Evolutionary conservation across 805 yeast genomes (phyloP).

Genomic region (Ogataea ganodermae): DNA sequence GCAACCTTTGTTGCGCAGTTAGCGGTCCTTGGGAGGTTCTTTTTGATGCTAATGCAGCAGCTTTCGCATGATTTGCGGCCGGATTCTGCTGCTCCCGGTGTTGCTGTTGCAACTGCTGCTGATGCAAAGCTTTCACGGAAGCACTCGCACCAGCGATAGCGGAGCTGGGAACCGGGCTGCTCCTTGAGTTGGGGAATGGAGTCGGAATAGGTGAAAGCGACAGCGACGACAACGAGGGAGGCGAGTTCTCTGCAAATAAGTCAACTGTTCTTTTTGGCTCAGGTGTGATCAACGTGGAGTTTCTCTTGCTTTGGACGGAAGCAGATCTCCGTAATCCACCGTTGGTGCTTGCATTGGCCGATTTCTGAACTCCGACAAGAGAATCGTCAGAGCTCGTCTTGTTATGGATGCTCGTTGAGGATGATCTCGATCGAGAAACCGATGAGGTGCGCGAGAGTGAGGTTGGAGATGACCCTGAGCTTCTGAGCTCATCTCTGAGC

Average conservation of each 20-base stretch:
- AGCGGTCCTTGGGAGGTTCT: constrained; percentile 20
- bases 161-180: constrained; percentile 13
- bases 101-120: constrained; percentile 6
- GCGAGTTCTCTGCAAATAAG: constrained; percentile 1
- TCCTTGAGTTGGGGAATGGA: constrained; percentile 17
- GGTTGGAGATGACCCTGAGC: constrained; percentile 17
- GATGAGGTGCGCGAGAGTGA: constrained; percentile 19
- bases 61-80: constrained; percentile 24
- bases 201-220: constrained; percentile 10
- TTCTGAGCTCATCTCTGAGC: constrained; percentile 23
- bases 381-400: not conserved
- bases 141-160: constrained; percentile 32
- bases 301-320: constrained; percentile 12
- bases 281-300: constrained; percentile 19
- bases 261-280: constrained; percentile 16
- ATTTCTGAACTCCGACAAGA: not conserved
- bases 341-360: constrained; percentile 7
- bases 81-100: constrained; percentile 3
- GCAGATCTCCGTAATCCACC: constrained; percentile 7
- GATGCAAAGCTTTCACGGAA: constrained; percentile 19
- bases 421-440: constrained; percentile 20
- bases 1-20: constrained; percentile 39
- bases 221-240: constrained; percentile 3
- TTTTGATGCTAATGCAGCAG: constrained; percentile 26
- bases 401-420: constrained; percentile 13